Percentiles rank a stretch among this genome's conserved stretches.
Evolutionary conservation across 2,329 filamentous ascomycete genomes (phyloP).

Genomic region (Aspergillus intermedius): DNA sequence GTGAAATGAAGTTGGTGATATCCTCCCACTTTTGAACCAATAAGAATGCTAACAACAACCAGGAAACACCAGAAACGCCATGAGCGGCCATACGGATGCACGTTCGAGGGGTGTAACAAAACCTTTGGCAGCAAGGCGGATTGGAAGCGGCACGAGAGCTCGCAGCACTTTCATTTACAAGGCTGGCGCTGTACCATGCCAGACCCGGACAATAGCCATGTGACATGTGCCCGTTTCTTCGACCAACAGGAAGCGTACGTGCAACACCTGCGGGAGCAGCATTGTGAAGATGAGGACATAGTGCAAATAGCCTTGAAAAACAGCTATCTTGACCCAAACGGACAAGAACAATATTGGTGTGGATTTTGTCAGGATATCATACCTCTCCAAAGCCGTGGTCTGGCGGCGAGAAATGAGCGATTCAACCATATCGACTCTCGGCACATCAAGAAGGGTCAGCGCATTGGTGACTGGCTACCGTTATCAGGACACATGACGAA

Average conservation of each 20-base stretch:
- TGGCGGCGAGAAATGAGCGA: conserved; percentile 54
- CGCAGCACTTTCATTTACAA: conserved; percentile 66
- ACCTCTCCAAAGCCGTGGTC: conserved; percentile 43
- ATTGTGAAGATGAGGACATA: conserved; percentile 32
- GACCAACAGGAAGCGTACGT: conserved; percentile 55
- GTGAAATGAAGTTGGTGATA: conserved; percentile 31
- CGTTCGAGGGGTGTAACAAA: conserved; percentile 61
- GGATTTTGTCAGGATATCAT: conserved; percentile 66
- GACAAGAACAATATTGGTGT: conserved; percentile 71
- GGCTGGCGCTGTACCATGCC: conserved; percentile 62
- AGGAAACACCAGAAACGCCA: conserved; percentile 85
- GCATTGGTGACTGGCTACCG: conserved; percentile 29
- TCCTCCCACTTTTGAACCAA: background rate
- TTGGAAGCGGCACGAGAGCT: conserved; percentile 85
- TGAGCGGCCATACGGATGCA: conserved; percentile 74
- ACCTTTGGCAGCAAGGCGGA: conserved; percentile 88
- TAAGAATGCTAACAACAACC: background rate
- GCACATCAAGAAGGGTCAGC: conserved; percentile 37
- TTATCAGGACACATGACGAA: conserved; percentile 20
- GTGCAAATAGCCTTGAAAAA: conserved; percentile 36
- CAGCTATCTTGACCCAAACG: conserved; percentile 59
- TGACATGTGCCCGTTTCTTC: conserved; percentile 53
- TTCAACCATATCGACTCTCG: conserved; percentile 67
- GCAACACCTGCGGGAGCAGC: conserved; percentile 53
- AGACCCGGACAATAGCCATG: conserved; percentile 14